phyloP scores from a whole-genome alignment of 179 eudicot genomes.

The Silene noctiflora region DNA sequence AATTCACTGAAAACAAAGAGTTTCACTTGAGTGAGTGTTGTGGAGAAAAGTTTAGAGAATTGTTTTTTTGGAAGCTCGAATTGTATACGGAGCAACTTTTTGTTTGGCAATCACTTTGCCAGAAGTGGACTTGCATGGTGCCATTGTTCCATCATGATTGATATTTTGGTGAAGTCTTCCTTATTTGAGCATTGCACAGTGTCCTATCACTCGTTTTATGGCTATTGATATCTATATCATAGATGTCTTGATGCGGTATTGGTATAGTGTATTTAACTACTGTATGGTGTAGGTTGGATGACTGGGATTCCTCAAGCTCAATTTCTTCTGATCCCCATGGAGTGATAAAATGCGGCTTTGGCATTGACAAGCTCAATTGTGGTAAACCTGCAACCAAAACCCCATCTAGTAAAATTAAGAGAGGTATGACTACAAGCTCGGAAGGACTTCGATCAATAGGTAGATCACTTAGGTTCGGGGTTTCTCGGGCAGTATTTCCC shows the following conservation, averaged over 20 bases:
- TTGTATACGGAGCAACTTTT: background rate
- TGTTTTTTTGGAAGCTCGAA: background rate
- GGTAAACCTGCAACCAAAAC: slow-evolving; percentile 33
- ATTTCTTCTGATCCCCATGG: slow-evolving; percentile 58
- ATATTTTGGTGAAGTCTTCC: no score
- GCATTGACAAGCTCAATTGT: slow-evolving; percentile 46
- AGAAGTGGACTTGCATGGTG: background rate
- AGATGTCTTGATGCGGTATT: slow-evolving; percentile 8
- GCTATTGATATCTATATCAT: background rate
- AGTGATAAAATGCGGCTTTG: slow-evolving; percentile 50
- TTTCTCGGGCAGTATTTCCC: slow-evolving; percentile 83
- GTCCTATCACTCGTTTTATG: background rate
- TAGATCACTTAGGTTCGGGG: slow-evolving; percentile 82
- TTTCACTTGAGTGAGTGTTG: background rate
- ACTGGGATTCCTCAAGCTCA: slow-evolving; percentile 67
- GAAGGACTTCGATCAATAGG: slow-evolving; percentile 90
- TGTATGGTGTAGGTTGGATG: slow-evolving; percentile 66
- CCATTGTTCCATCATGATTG: no score
- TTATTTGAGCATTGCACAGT: background rate
- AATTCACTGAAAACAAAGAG: background rate
- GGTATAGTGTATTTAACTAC: slow-evolving; percentile 6
- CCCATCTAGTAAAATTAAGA: slow-evolving; percentile 67
- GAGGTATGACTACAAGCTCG: slow-evolving; percentile 74
- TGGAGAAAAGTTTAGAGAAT: background rate
- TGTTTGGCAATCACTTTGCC: background rate